Conservation (phyloP, 768 basidiomycete genomes). For the Asterophora parasitica region DNA sequence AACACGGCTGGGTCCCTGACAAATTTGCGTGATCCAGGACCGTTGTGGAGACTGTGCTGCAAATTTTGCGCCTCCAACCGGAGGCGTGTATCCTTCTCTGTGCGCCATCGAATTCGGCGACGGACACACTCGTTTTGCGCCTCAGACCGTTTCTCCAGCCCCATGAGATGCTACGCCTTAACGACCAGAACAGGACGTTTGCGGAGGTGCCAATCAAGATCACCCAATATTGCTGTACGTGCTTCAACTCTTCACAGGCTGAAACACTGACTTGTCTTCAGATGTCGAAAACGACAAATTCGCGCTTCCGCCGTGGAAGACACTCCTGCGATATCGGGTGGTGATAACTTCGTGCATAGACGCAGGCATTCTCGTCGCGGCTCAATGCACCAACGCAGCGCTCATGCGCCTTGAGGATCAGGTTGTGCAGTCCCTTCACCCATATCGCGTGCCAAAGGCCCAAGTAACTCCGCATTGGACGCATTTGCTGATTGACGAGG, state of each 20-base stretch:
- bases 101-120: conserved; percentile 48
- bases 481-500: conserved; percentile 49
- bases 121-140: conserved; percentile 42
- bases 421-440: conserved; percentile 32
- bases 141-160: conserved; percentile 34
- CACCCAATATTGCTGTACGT: conserved; percentile 43
- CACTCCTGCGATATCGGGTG: conserved; percentile 41
- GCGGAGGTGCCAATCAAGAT: conserved; percentile 44
- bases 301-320: conserved; percentile 41
- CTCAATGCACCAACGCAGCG: conserved; percentile 39
- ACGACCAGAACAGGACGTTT: conserved; percentile 45
- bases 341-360: conserved; percentile 45
- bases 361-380: conserved; percentile 38
- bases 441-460: conserved; percentile 24
- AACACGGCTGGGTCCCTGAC: too few species aligned
- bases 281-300: conserved; percentile 44
- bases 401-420: conserved; percentile 39
- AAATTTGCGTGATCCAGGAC: conserved; percentile 38
- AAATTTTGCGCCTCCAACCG: conserved; percentile 42
- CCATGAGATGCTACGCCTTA: conserved; percentile 42
- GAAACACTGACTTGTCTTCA: conserved; percentile 14
- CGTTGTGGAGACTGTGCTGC: conserved; percentile 44
- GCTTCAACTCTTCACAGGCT: neutral
- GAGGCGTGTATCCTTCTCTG: conserved; percentile 45
- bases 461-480: conserved; percentile 45